Percentiles rank a stretch among this genome's conserved stretches.
Conservation (phyloP, 2,329 filamentous ascomycete species). For the Aspergillus sp. region DNA sequence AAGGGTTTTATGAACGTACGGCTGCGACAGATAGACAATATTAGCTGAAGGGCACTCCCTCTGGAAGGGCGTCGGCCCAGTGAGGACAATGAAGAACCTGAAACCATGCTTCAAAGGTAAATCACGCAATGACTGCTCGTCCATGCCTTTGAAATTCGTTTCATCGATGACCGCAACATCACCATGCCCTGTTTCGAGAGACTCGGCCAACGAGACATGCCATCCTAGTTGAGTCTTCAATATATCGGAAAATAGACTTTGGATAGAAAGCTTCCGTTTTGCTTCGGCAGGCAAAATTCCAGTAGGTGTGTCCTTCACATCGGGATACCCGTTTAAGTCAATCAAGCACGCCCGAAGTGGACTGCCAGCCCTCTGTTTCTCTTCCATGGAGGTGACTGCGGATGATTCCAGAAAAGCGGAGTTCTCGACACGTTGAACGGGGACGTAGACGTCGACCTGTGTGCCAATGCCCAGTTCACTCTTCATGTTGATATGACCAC, state of each 20-base stretch:
- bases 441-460: slow-evolving; percentile 22
- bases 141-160: slow-evolving; percentile 8
- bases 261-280: slow-evolving; percentile 22
- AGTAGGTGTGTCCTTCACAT: slow-evolving; percentile 13
- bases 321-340: slow-evolving; percentile 18
- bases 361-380: not conserved
- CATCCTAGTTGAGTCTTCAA: slow-evolving; percentile 17
- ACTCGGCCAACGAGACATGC: slow-evolving; percentile 18
- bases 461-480: slow-evolving; percentile 27
- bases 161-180: slow-evolving; percentile 24
- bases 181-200: slow-evolving; percentile 13
- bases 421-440: slow-evolving; percentile 8
- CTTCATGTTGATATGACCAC: slow-evolving; percentile 49
- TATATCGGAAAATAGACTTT: slow-evolving; percentile 17
- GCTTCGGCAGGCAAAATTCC: slow-evolving; percentile 17
- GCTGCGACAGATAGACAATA: slow-evolving; percentile 11
- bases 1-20: slow-evolving; percentile 4
- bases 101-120: slow-evolving; percentile 3
- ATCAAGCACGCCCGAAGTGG: slow-evolving; percentile 15
- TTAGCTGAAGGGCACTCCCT: slow-evolving; percentile 1
- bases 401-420: not conserved
- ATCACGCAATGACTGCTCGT: slow-evolving; percentile 1
- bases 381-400: not conserved
- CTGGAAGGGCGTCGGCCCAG: slow-evolving; percentile 1
- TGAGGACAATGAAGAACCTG: slow-evolving; percentile 15